phyloP scores from a whole-genome alignment of 75 land plant species.

The Chamaecyparis obtusa region DNA sequence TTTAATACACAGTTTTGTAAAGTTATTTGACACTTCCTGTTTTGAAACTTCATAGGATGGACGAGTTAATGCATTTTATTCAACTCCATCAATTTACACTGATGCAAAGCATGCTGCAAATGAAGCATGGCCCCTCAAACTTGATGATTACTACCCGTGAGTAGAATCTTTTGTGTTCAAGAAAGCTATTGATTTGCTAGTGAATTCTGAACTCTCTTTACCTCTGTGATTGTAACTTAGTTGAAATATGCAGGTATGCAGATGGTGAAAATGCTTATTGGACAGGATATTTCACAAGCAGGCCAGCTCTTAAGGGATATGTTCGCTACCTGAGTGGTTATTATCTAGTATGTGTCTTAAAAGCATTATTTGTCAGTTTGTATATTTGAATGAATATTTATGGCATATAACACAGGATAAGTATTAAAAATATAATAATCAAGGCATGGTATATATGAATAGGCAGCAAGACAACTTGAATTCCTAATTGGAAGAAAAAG shows the following conservation, averaged over 20 bases:
- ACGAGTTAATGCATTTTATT: slow-evolving; percentile 87
- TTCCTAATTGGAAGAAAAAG: slow-evolving; percentile 42
- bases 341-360: slow-evolving; percentile 41
- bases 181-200: not conserved
- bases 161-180: slow-evolving; percentile 15
- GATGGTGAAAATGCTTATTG: slow-evolving; percentile 62
- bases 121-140: slow-evolving; percentile 84
- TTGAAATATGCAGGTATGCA: slow-evolving; percentile 54
- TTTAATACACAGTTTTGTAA: not conserved
- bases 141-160: slow-evolving; percentile 91
- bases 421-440: not conserved
- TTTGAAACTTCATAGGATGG: slow-evolving; percentile 64
- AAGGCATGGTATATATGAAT: slow-evolving; percentile 20
- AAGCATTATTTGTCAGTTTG: no score
- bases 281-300: slow-evolving; percentile 81
- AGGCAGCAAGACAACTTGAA: slow-evolving; percentile 78
- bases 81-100: slow-evolving; percentile 91
- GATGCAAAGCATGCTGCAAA: slow-evolving; percentile 81
- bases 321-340: slow-evolving; percentile 67
- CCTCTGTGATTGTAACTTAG: not conserved
- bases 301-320: slow-evolving; percentile 70
- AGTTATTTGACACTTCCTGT: not conserved
- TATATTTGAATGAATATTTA: not conserved
- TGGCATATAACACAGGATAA: no score
- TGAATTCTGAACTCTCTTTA: not conserved